phyloP scores from a whole-genome alignment of 805 yeast species.

The Huiozyma sinensis region DNA sequence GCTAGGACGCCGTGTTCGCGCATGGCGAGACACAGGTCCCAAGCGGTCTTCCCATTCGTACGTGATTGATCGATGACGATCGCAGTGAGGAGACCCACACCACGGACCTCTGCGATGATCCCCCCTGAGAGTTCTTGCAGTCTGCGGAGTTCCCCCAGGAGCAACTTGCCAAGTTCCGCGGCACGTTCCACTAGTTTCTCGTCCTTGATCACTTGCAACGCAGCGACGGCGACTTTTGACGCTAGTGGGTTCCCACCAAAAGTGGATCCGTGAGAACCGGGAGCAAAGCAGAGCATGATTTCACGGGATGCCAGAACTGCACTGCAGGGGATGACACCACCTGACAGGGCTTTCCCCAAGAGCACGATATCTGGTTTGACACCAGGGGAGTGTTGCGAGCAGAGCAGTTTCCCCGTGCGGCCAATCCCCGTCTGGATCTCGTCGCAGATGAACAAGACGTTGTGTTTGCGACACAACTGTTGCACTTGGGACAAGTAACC shows the following conservation, averaged over 20 bases:
- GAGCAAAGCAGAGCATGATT: constrained; percentile 79
- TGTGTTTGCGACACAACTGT: constrained; percentile 67
- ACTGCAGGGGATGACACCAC: constrained; percentile 88
- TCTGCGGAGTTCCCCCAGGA: constrained; percentile 47
- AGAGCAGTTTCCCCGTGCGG: constrained; percentile 88
- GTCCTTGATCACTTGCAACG: constrained; percentile 79
- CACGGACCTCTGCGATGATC: constrained; percentile 56
- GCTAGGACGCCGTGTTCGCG: constrained; percentile 84
- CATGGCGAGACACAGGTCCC: constrained; percentile 91
- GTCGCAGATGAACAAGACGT: constrained; percentile 84
- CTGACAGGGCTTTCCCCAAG: constrained; percentile 90
- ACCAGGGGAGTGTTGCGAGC: constrained; percentile 67
- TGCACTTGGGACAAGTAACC: constrained; percentile 69
- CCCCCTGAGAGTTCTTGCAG: constrained; percentile 44
- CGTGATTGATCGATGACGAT: constrained; percentile 79
- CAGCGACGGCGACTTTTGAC: constrained; percentile 86
- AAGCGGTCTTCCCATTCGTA: constrained; percentile 84
- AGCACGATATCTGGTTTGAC: constrained; percentile 84
- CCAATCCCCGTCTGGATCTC: constrained; percentile 98
- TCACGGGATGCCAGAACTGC: constrained; percentile 85
- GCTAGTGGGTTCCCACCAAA: constrained; percentile 97
- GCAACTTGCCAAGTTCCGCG: constrained; percentile 52
- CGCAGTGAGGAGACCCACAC: constrained; percentile 80
- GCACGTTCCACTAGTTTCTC: constrained; percentile 81
- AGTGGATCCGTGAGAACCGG: constrained; percentile 96